Base-by-base conservation (phyloP, 345 rosid species). In the Psidium friedrichsthalianum region DNA sequence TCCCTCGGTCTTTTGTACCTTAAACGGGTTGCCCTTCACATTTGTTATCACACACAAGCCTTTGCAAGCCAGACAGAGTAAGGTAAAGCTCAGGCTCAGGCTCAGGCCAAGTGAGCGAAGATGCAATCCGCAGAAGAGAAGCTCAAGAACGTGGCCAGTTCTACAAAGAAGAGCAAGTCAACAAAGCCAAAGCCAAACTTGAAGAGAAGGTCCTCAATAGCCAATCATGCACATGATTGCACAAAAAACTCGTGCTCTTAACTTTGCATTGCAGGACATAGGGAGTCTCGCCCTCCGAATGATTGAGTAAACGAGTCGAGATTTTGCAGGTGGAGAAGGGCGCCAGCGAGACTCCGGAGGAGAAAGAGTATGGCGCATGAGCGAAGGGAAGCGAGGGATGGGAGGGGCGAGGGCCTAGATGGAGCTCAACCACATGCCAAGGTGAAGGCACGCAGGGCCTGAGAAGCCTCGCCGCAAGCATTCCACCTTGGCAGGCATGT, bases 361-460 rank as follows among this genome's bases (percentile, higher is more conserved):
- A 94, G 87, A 94, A 90, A 87, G 87, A 88, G 90, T n/a, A 85
- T 93, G 58, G 97, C 97, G 18, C 74, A 89, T 69, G 95, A 94
- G 89, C 88, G 87, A 21, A 86, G 94, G 84, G 91, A 93, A 88
- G 92, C 92, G 16, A 93, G 89, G 88, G 98, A 36, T n/a, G n/a
- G n/a, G n/a, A n/a, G 90, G 87, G 96, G 96, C 1, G 87, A 90
- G 81, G 81, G 95, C 96, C 24, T 94, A 94, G 86, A 94, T 92
- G 92, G 90, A 94, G 57, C 86, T 95, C 88, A 97, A 95, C 89
- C 87, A 93, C 87, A 93, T 59, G 94, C 92, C 84, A 95, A 93
- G 86, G 96, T 93, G 6, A 88, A 85, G 51, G 51, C 98, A 94
- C 55, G 94, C 91, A 0, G 93, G n/a, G n/a, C n/a, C 89, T 15